A percentile compares a stretch with the other conserved stretches of the same genome.
Conservation (phyloP, 2,329 filamentous ascomycete genomes). For the Ploettnerulaceae sp. region DNA sequence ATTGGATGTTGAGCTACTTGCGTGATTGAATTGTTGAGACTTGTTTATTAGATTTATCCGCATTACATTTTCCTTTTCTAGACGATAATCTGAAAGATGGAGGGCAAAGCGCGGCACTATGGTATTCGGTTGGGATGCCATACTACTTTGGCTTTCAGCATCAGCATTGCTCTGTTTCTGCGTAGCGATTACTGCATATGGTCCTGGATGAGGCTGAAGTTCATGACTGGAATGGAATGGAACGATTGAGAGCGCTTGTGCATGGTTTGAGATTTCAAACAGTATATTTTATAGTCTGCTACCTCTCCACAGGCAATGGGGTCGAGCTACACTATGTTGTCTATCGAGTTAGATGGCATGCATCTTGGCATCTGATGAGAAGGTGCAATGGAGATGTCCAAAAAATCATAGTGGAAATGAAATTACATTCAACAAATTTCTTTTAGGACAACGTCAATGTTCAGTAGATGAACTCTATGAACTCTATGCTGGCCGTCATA, state of each 20-base stretch:
- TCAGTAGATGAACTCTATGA: no score
- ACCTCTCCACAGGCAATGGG: not conserved
- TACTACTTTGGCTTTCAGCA: constrained; percentile 18
- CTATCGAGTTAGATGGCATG: constrained; percentile 2
- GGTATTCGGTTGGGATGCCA: constrained; percentile 22
- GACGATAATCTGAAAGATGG: constrained; percentile 17
- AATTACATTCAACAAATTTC: not conserved
- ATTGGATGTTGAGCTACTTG: constrained; percentile 77
- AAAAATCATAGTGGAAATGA: not conserved
- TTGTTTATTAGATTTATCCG: constrained; percentile 22
- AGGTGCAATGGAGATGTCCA: not conserved
- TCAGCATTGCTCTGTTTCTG: constrained; percentile 25
- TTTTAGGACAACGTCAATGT: not conserved
- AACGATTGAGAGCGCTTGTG: not conserved
- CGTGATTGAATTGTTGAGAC: constrained; percentile 22
- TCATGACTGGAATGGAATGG: constrained; percentile 16
- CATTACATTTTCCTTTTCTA: constrained; percentile 23
- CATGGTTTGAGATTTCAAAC: constrained; percentile 1
- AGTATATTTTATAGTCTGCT: constrained; percentile 10
- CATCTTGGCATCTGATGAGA: constrained; percentile 6
- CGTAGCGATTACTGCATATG: constrained; percentile 21
- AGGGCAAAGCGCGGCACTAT: constrained; percentile 16
- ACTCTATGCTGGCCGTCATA: no score
- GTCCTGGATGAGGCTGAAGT: constrained; percentile 9
- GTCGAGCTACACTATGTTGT: not conserved